These are phyloP conservation scores for Gossypium anomalum DNA, from an alignment of 345 rosid genomes.

Conservation along the genomic window DNA sequence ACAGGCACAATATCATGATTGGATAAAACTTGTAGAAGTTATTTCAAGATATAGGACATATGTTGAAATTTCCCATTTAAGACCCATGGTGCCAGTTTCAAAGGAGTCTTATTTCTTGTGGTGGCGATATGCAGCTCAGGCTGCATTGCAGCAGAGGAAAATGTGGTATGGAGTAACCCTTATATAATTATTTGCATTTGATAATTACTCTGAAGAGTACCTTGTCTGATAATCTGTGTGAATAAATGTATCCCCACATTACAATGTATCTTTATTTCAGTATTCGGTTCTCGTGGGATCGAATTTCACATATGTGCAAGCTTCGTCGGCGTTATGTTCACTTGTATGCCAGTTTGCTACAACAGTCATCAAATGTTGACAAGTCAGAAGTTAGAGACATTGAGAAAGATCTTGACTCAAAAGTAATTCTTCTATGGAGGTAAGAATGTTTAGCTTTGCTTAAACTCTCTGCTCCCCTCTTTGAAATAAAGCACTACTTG, in stretches of 20 bases:
- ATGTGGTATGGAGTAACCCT: conserved; percentile 49
- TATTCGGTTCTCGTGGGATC: conserved; percentile 89
- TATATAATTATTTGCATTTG: neutral
- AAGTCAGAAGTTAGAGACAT: conserved; percentile 71
- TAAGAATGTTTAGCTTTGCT: conserved; percentile 23
- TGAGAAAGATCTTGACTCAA: conserved; percentile 86
- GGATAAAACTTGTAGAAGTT: conserved; percentile 90
- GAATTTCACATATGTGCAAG: conserved; percentile 66
- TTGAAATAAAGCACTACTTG: neutral
- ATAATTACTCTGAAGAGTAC: neutral
- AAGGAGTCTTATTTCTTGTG: conserved; percentile 50
- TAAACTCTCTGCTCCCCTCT: neutral
- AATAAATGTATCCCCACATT: neutral
- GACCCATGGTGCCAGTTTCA: conserved; percentile 75
- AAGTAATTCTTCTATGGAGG: conserved; percentile 98
- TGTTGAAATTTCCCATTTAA: conserved; percentile 83
- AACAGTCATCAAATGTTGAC: conserved; percentile 50
- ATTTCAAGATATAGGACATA: conserved; percentile 76
- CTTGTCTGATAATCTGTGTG: neutral
- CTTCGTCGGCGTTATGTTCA: conserved; percentile 83
- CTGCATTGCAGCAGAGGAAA: conserved; percentile 73
- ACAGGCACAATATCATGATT: conserved; percentile 95
- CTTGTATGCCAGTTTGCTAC: conserved; percentile 73
- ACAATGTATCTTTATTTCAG: conserved; percentile 37
- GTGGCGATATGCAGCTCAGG: conserved; percentile 97